Evolutionary conservation across 2,329 filamentous ascomycete genomes (phyloP).

Genomic region (Corinectria fuckeliana): DNA sequence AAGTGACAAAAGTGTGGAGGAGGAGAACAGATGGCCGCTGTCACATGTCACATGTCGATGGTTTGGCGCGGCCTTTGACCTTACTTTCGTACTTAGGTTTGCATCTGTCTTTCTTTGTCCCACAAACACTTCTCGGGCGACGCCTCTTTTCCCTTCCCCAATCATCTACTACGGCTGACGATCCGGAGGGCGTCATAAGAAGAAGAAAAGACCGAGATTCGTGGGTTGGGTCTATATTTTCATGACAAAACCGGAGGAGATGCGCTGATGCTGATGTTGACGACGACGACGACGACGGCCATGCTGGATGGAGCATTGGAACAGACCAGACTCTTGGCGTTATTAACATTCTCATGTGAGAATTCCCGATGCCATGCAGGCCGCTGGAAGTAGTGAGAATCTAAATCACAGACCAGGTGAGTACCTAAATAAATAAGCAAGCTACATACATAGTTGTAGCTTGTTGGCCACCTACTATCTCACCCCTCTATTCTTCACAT

Average conservation of each 20-base stretch:
- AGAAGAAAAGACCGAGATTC: neutral
- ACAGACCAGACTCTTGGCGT: no score
- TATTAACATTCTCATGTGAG: no score
- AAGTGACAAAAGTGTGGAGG: neutral
- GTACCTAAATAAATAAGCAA: no score
- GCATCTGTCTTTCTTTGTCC: no score
- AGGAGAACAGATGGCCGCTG: conserved; percentile 9
- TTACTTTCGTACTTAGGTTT: neutral
- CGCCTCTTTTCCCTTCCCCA: neutral
- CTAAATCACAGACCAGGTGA: no score
- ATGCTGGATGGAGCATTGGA: no score
- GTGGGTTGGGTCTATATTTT: conserved; percentile 3
- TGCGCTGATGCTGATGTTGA: neutral
- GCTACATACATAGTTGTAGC: neutral
- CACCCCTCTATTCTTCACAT: neutral
- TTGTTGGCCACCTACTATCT: neutral
- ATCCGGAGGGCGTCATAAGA: neutral
- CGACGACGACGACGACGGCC: no score
- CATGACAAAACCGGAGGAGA: neutral
- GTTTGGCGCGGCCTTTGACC: conserved; percentile 11
- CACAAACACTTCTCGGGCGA: conserved; percentile 1
- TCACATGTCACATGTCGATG: conserved; percentile 28
- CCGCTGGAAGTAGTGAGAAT: no score
- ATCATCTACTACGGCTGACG: no score
- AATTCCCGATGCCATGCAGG: no score